These are phyloP conservation scores for Anisodus tanguticus DNA, from an alignment of 257 asterid species.

Conservation along the genomic window DNA sequence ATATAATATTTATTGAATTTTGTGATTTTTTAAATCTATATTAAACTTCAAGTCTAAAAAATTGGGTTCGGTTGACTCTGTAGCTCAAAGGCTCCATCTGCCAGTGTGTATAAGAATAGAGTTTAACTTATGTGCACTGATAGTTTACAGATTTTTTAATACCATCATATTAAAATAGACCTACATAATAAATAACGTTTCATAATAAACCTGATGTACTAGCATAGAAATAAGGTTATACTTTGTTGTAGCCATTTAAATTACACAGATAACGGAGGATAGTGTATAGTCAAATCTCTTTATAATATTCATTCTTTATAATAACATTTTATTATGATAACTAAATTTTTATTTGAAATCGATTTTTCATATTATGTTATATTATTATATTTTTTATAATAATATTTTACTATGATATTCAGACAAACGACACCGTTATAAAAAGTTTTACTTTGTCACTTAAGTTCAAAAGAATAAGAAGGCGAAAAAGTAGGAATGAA, in stretches of 20 bases:
- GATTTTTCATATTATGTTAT: too few species aligned
- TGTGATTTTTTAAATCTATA: too few species aligned
- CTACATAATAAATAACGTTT: too few species aligned
- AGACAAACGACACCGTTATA: too few species aligned
- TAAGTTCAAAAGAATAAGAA: neutral
- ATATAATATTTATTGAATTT: neutral
- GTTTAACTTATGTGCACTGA: neutral
- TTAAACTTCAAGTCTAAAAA: too few species aligned
- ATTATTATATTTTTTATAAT: too few species aligned
- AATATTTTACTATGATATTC: slow-evolving; percentile 55
- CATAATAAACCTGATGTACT: neutral
- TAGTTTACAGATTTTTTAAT: too few species aligned
- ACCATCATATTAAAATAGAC: too few species aligned
- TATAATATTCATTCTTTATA: neutral
- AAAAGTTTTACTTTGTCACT: slow-evolving; percentile 33
- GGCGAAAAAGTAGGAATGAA: neutral
- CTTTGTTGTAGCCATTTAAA: neutral
- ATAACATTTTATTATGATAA: too few species aligned
- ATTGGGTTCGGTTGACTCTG: neutral
- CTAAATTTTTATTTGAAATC: too few species aligned
- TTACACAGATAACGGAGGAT: neutral
- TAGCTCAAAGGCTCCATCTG: slow-evolving; percentile 78
- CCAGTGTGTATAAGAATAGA: slow-evolving; percentile 45
- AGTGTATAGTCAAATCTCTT: neutral
- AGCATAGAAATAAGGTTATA: neutral